Base-by-base conservation (phyloP, 257 asterid genomes). In the Gentiana macrophylla region DNA sequence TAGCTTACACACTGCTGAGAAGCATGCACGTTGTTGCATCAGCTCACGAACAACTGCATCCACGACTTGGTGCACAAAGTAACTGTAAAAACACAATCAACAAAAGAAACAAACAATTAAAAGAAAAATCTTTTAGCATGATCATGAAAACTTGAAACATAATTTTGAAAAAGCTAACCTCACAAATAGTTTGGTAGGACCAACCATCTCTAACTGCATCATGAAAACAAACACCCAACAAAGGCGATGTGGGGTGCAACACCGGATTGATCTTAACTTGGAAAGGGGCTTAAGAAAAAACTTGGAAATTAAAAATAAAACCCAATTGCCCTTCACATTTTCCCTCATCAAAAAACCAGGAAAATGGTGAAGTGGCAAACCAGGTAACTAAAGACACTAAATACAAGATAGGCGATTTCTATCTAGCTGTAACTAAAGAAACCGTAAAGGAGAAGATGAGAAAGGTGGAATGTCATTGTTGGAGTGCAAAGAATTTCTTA, bases 311-410 rank as follows among this genome's bases (percentile, higher is more conserved):
- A 71, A 72, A 63, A 65, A 76, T 57, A 56, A 56, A 49, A 38
- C 68, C 60, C 62, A 73, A 37, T 35, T n/a, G 73, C 81, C 83
- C 74, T 67, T 59, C 79, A 84, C 82, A 61, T 36, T 68, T 78
- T 72, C 75, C 84, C 43, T 78, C 75, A 65, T 57, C 11, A 79
- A 90, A 90, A 90, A 82, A 37, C 65, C 76, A 74, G 86, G 77
- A 83, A 74, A 76, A 48, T 69, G 83, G 80, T 47, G 24, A 73
- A 67, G 77, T 24, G 82, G 71, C 69, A 49, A 65, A 71, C 59
- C 76, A 43, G 57, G 57, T 52, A 73, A 63, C 70, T 69, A 70
- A 44, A 13, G 32, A 41, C 47, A 6, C 70, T 58, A 54, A 63
- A 53, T 64, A 65, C 57, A 57, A 53, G 68, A 58, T 62, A 55